These are phyloP conservation scores for Moesziomyces sp. DNA, from an alignment of 1,284 basidiomycete genomes.

Conservation along the genomic window DNA sequence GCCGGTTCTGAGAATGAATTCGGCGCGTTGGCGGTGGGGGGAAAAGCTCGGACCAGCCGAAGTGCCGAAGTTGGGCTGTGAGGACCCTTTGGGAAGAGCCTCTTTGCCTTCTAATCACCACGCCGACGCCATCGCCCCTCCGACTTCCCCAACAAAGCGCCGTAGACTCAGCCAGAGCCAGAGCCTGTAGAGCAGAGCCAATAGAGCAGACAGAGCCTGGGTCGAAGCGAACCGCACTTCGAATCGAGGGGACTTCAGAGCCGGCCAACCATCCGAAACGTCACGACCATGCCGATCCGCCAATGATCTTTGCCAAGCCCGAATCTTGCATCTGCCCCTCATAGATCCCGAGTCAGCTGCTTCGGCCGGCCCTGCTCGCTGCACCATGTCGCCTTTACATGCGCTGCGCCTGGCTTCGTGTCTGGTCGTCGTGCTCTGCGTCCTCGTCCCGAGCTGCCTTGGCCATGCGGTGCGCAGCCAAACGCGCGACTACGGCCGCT, in stretches of 20 bases:
- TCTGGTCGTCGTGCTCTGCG: neutral
- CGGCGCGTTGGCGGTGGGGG: too few species aligned
- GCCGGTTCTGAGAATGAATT: too few species aligned
- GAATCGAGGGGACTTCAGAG: neutral
- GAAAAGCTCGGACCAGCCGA: neutral
- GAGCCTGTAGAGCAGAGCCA: too few species aligned
- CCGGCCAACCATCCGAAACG: too few species aligned
- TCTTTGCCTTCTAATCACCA: too few species aligned
- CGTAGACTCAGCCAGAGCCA: too few species aligned
- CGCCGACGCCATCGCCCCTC: too few species aligned
- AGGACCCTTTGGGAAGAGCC: neutral
- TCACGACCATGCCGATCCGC: neutral
- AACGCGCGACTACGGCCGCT: slow-evolving; percentile 19
- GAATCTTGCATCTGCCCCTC: neutral
- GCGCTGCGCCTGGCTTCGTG: neutral
- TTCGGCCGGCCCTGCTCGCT: neutral
- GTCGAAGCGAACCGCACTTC: neutral
- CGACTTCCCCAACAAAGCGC: neutral
- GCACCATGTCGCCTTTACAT: neutral
- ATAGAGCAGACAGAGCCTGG: too few species aligned
- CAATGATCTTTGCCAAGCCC: neutral
- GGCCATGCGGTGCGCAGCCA: slow-evolving; percentile 33
- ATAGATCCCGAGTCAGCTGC: neutral
- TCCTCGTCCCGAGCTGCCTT: slow-evolving; percentile 2
- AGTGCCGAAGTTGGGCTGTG: neutral